Conservation (phyloP, 352 stramenopile species). For the Phytophthora pini region DNA sequence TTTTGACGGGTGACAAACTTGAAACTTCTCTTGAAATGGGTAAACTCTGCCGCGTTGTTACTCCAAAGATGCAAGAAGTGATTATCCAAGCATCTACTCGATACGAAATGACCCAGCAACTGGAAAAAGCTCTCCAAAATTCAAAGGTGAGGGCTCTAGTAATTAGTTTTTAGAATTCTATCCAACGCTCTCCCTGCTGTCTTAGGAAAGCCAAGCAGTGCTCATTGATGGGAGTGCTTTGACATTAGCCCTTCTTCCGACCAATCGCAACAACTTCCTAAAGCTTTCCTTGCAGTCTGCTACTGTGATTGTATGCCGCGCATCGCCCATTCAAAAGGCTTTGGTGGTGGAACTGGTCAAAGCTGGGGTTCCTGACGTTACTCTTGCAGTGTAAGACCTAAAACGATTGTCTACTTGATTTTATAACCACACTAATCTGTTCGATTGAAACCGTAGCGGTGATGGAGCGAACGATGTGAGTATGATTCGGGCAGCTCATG, state of each 20-base stretch:
- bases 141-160: constrained; percentile 34
- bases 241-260: constrained; percentile 57
- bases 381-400: constrained; percentile 91
- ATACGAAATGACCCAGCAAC: constrained; percentile 55
- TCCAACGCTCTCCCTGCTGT: no score
- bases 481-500: constrained; percentile 99
- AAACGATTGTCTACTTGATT: constrained; percentile 21
- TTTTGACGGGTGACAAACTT: constrained; percentile 97
- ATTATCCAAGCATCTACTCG: constrained; percentile 54
- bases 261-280: constrained; percentile 73
- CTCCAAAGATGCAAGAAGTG: constrained; percentile 81
- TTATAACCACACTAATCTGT: not conserved
- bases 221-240: constrained; percentile 74
- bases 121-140: constrained; percentile 60
- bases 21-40: constrained; percentile 99
- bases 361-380: constrained; percentile 73
- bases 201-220: constrained; percentile 68
- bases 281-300: constrained; percentile 72
- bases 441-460: constrained; percentile 67
- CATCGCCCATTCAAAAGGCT: constrained; percentile 91
- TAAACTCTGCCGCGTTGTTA: constrained; percentile 89
- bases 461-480: constrained; percentile 99
- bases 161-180: not conserved
- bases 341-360: constrained; percentile 95
- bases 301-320: constrained; percentile 89